Percentiles rank a stretch among this genome's conserved stretches.
Conservation (phyloP, 2,329 filamentous ascomycete genomes). For the Colletotrichum simmondsii region DNA sequence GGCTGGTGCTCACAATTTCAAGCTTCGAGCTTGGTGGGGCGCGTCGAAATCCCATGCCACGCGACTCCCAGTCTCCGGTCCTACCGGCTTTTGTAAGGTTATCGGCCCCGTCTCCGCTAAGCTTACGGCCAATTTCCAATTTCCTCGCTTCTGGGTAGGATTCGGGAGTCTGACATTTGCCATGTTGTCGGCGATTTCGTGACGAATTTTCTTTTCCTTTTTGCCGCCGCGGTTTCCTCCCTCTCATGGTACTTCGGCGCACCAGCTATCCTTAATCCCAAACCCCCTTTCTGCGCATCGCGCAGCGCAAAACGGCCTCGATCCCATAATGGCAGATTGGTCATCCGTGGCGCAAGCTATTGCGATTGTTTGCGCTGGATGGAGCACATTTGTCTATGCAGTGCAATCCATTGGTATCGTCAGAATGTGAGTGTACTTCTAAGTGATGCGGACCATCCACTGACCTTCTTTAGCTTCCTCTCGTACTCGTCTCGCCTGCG, state of each 20-base stretch:
- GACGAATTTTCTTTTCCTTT: not conserved
- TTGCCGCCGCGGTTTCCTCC: not conserved
- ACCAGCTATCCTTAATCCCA: constrained; percentile 39
- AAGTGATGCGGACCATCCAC: not conserved
- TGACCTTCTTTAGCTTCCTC: constrained; percentile 53
- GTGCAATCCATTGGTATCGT: constrained; percentile 67
- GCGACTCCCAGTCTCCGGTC: constrained; percentile 1
- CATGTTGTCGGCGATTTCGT: not conserved
- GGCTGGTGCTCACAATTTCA: constrained; percentile 6
- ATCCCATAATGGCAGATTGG: constrained; percentile 32
- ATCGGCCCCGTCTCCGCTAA: not conserved
- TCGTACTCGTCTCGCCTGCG: constrained; percentile 61
- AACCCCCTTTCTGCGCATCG: not conserved
- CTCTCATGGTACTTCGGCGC: constrained; percentile 12
- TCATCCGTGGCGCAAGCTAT: constrained; percentile 45
- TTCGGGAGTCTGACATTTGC: not conserved
- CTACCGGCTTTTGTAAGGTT: not conserved
- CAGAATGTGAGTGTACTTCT: constrained; percentile 58
- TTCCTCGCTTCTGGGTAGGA: not conserved
- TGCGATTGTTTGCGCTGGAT: constrained; percentile 61
- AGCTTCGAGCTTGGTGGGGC: constrained; percentile 12
- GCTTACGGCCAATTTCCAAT: not conserved
- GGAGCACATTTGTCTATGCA: constrained; percentile 62
- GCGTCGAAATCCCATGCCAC: constrained; percentile 14
- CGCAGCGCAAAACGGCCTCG: not conserved